Conservation (phyloP, 768 basidiomycete genomes). For the Rhodotorula toruloides region DNA sequence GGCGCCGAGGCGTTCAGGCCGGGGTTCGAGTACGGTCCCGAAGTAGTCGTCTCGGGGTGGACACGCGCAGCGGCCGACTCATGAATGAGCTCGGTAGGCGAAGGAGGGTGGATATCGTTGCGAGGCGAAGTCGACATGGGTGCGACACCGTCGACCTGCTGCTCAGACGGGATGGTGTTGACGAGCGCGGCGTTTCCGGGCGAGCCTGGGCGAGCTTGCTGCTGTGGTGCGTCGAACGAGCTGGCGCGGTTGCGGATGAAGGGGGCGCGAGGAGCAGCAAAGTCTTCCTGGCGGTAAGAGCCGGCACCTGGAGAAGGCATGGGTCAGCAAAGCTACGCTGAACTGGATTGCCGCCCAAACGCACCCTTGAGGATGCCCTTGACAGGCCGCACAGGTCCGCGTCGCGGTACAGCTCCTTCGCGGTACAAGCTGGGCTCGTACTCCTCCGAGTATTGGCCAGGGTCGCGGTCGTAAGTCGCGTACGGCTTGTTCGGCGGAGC, state of each 20-base stretch:
- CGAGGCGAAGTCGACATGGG: constrained; percentile 21
- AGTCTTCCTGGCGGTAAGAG: constrained; percentile 63
- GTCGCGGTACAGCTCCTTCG: constrained; percentile 13
- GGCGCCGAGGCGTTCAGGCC: constrained; percentile 83
- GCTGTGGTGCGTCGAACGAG: constrained; percentile 41
- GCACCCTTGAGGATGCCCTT: constrained; percentile 86
- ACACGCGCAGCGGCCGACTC: constrained; percentile 23
- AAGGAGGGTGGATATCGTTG: constrained; percentile 27
- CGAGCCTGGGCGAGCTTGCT: constrained; percentile 46
- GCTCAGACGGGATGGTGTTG: constrained; percentile 36
- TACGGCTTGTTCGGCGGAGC: constrained; percentile 12
- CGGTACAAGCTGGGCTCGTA: constrained; percentile 46
- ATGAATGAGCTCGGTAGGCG: constrained; percentile 28
- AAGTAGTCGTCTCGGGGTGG: constrained; percentile 31
- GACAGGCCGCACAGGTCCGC: constrained; percentile 44
- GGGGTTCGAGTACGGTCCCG: constrained; percentile 55
- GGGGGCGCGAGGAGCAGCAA: constrained; percentile 77
- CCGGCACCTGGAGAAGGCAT: constrained; percentile 56
- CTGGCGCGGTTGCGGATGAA: constrained; percentile 37
- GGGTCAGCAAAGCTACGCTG: constrained; percentile 10
- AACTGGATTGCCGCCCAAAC: constrained; percentile 46
- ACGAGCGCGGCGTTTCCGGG: constrained; percentile 50
- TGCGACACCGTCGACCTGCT: constrained; percentile 37
- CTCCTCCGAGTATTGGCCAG: constrained; percentile 49
- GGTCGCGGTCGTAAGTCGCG: constrained; percentile 13